Evolutionary conservation across 2,329 filamentous ascomycete species (phyloP), one percentile per base, ranked within the genome.

Genomic region (Apiospora arundinis): DNA sequence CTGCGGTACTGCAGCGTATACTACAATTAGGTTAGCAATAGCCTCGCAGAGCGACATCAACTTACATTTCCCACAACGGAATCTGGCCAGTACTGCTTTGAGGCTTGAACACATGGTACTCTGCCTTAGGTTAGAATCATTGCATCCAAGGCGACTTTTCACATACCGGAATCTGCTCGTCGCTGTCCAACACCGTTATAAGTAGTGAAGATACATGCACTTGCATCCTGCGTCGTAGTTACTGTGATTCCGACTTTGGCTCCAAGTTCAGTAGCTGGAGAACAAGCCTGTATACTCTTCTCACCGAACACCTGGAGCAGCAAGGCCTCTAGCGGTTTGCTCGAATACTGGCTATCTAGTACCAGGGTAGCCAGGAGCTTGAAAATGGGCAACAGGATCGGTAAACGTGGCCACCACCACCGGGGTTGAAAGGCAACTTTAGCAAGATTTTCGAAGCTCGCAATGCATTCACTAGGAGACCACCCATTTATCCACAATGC

Each of bases 191-290:
- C 48, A 32, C 74, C 73, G 68, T 77, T 76, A 70, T 77, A 77
- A 71, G 75, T 77, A 28, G 74, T 73, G 37, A 77, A 75, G 23
- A 77, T 70, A 60, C 70, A 77, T 49, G 75, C 44, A 37, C 68
- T 72, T 48, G 72, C 71, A 40, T 75, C 72, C 7, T 72, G 74
- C 68, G 75, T 76, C 21, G 70, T 76, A 32, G 74, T 75, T 71
- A 72, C 71, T 68, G 74, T 73, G 40, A 77, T 71, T n/a, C 71
- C 75, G 68, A 74, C 69, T 70, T 74, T 76, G 68, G 74, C 74
- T 48, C 75, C 70, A 44, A 74, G 74, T 67, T 68, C 44, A 40
- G 71, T 70, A 23, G 45, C 68, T 42, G 48, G 70, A 37, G 67
- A 63, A 18, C 63, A 56, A 67, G 68, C 70, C 70, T 77, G 74